phyloP scores from a whole-genome alignment of 1,139 yeast species.

The Candida anutae region DNA sequence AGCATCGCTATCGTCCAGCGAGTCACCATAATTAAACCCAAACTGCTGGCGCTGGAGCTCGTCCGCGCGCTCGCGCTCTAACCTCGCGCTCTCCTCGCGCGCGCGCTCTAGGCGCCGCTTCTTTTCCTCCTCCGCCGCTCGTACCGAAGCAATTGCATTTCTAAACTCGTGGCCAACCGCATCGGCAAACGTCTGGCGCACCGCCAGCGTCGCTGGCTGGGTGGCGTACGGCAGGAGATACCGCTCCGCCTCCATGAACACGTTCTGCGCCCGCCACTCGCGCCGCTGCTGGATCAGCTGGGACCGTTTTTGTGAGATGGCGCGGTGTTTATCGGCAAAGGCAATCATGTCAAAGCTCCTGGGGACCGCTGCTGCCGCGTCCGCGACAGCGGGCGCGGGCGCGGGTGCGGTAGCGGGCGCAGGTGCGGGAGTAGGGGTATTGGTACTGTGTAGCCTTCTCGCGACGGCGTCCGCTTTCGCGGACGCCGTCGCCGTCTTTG shows the following conservation, averaged over 20 bases:
- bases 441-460: neutral
- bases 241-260: constrained; percentile 39
- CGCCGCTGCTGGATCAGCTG: constrained; percentile 13
- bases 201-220: constrained; percentile 16
- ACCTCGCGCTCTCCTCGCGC: constrained; percentile 14
- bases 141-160: constrained; percentile 26
- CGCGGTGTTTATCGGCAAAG: constrained; percentile 41
- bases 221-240: constrained; percentile 33
- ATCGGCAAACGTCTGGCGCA: constrained; percentile 16
- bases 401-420: neutral
- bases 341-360: constrained; percentile 46
- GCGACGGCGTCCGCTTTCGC: constrained; percentile 1
- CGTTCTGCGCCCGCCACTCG: constrained; percentile 22
- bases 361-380: neutral
- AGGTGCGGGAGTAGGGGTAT: neutral
- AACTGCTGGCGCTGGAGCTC: constrained; percentile 16
- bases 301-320: constrained; percentile 9
- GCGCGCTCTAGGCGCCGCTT: constrained; percentile 17
- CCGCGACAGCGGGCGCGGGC: neutral
- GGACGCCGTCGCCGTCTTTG: neutral
- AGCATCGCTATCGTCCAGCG: constrained; percentile 16
- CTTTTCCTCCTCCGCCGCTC: constrained; percentile 20
- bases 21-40: constrained; percentile 23
- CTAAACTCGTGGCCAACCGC: constrained; percentile 28
- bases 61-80: constrained; percentile 15